phyloP scores from a whole-genome alignment of 441 rosid genomes.

The Sinapis alba region DNA sequence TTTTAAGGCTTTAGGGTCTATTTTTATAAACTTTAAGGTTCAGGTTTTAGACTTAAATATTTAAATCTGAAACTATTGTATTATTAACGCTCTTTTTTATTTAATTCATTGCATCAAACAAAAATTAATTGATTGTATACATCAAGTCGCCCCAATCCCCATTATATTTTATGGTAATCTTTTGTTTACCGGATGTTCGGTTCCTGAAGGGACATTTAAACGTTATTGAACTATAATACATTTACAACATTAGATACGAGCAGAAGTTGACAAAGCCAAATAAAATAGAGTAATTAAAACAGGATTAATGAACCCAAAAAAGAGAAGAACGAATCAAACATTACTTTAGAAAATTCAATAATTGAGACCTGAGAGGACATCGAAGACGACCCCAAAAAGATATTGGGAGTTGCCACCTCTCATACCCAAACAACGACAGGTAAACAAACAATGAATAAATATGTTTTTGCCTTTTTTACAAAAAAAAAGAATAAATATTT shows the following conservation, averaged over 20 bases:
- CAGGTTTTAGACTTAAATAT: neutral
- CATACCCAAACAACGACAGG: constrained; percentile 34
- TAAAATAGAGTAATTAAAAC: neutral
- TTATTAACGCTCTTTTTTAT: neutral
- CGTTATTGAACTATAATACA: neutral
- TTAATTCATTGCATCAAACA: neutral
- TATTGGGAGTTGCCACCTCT: constrained; percentile 43
- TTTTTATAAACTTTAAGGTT: neutral
- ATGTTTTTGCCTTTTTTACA: too few relatives aligned
- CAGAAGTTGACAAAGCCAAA: constrained; percentile 24
- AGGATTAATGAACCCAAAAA: neutral
- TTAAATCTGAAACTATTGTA: neutral
- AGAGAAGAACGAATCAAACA: constrained; percentile 37
- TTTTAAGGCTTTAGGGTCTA: neutral
- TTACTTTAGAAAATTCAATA: constrained; percentile 38
- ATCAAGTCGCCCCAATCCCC: neutral
- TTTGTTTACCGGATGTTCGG: constrained; percentile 10
- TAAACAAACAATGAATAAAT: constrained; percentile 27
- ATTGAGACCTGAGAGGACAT: constrained; percentile 39
- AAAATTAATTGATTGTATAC: neutral
- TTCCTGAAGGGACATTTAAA: constrained; percentile 25
- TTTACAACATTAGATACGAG: neutral
- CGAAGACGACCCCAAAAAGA: constrained; percentile 40
- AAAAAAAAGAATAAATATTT: constrained; percentile 21
- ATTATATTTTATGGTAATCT: neutral